Evolutionary conservation across 371 early-diverging fungal genomes (phyloP), one percentile per base, ranked within the genome.

Genomic region (Catenaria anguillulae): DNA sequence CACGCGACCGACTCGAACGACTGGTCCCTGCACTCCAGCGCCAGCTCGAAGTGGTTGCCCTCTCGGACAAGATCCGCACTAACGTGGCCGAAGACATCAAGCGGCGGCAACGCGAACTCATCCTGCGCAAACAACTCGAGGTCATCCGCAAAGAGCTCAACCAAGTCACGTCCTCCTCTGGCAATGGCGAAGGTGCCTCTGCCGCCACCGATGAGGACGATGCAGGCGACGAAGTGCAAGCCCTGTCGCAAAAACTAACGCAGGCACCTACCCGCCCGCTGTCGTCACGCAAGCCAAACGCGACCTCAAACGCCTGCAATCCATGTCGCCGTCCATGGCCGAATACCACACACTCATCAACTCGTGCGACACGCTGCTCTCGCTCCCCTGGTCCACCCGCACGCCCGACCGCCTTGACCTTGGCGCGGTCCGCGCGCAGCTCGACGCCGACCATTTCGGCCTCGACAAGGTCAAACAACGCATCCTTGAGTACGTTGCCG

Each of bases 371-470:
- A 76, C 81, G 71, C 59, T 90, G 24, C 74, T 78, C 2, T 89
- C 88, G 66, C 66, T 92, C 60, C 92, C 92, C 0, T 92, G 90
- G 92, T 65, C 68, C 24, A 80, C 76, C 24, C 66, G 68, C 4
- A 76, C 82, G 19, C 70, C 72, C 15, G 87, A 85, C 64, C 66
- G 75, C 13, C 62, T 89, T 56, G 87, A 90, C 73, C 79, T 92
- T 31, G 65, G 67, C 0, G 67, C 70, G 31, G 85, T 89, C 4
- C 74, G 84, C 6, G 55, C 77, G 33, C 83, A 86, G 60, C 68
- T 92, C 52, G 82, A 89, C 62, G 76, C 75, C 33, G 89, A 90
- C 69, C 91, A 92, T 70, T 84, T 80, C 70, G 91, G 93, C 64
- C 71, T 92, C 59, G 84, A 84, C 19, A 83, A 83, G 56, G 87